A percentile compares a stretch with the other conserved stretches of the same genome.
phyloP scores from a whole-genome alignment of 2,329 filamentous ascomycete species.

The Lasiodiplodia sp. region DNA sequence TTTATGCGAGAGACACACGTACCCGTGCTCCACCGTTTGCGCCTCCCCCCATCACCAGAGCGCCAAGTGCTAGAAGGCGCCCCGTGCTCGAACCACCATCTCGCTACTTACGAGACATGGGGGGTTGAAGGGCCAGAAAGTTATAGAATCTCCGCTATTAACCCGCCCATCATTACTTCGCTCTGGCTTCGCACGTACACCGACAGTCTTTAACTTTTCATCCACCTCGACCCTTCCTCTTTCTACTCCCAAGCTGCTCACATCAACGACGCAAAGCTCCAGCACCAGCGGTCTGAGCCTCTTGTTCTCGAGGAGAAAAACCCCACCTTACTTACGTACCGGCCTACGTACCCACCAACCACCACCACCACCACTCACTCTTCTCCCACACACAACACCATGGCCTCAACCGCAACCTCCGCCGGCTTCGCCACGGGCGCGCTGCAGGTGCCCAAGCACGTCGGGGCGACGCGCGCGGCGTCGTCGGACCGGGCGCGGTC shows the following conservation, averaged over 20 bases:
- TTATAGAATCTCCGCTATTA: conserved; percentile 24
- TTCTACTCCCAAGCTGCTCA: not conserved
- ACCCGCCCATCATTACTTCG: conserved; percentile 19
- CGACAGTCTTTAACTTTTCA: not conserved
- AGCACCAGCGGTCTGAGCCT: not conserved
- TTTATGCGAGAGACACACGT: conserved; percentile 20
- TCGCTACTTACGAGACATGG: conserved; percentile 12
- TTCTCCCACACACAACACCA: not conserved
- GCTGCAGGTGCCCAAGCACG: conserved; percentile 1
- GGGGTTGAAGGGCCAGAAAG: not conserved
- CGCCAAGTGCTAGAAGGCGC: not conserved
- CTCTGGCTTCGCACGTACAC: conserved; percentile 9
- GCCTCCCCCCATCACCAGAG: conserved; percentile 15
- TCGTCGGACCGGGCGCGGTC: conserved; percentile 23
- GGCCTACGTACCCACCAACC: not conserved
- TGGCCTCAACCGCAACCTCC: not conserved
- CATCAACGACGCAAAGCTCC: not conserved
- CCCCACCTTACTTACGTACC: not conserved
- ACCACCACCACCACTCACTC: not conserved
- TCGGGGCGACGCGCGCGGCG: not conserved
- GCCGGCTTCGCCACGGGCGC: not conserved
- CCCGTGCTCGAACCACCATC: conserved; percentile 23
- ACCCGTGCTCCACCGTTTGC: not conserved
- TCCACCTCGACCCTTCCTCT: not conserved
- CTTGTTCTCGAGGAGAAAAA: not conserved